Conservation (phyloP, 345 rosid species). For the Linum lewisii region DNA sequence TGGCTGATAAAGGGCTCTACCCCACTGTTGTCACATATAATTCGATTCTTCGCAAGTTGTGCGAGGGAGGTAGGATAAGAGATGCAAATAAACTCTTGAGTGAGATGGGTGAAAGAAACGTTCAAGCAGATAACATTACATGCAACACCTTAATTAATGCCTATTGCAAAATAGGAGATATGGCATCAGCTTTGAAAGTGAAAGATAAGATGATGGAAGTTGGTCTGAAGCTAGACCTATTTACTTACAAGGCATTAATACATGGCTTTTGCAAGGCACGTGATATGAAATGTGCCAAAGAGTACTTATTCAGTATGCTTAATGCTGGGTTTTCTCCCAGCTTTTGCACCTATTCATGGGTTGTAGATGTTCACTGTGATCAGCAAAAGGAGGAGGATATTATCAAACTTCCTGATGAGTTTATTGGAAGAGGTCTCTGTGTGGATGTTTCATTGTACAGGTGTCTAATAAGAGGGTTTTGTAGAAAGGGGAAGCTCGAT, state of each 20-base stretch:
- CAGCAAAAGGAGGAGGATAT: slow-evolving; percentile 41
- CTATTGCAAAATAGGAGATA: slow-evolving; percentile 74
- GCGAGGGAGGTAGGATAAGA: slow-evolving; percentile 72
- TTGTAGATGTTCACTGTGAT: slow-evolving; percentile 59
- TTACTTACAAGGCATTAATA: slow-evolving; percentile 66
- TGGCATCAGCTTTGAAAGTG: slow-evolving; percentile 74
- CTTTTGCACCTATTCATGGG: slow-evolving; percentile 70
- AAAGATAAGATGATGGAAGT: slow-evolving; percentile 71
- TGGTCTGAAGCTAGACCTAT: slow-evolving; percentile 55
- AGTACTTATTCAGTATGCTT: slow-evolving; percentile 56
- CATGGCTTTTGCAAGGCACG: slow-evolving; percentile 72
- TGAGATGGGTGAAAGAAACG: slow-evolving; percentile 67
- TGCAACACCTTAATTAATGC: slow-evolving; percentile 89
- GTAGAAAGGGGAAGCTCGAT: slow-evolving; percentile 56
- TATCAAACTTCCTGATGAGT: slow-evolving; percentile 45
- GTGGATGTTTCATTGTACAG: slow-evolving; percentile 59
- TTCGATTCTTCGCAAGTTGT: slow-evolving; percentile 64
- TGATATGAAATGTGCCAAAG: slow-evolving; percentile 67
- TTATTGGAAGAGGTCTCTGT: slow-evolving; percentile 43
- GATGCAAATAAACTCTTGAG: slow-evolving; percentile 64
- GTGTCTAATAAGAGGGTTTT: slow-evolving; percentile 77
- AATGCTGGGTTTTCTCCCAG: slow-evolving; percentile 69
- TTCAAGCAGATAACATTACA: slow-evolving; percentile 77
- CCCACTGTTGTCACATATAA: slow-evolving; percentile 74
- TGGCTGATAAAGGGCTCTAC: slow-evolving; percentile 61